Base-by-base conservation (phyloP, 768 basidiomycete genomes). In the Lentinus brumalis region DNA sequence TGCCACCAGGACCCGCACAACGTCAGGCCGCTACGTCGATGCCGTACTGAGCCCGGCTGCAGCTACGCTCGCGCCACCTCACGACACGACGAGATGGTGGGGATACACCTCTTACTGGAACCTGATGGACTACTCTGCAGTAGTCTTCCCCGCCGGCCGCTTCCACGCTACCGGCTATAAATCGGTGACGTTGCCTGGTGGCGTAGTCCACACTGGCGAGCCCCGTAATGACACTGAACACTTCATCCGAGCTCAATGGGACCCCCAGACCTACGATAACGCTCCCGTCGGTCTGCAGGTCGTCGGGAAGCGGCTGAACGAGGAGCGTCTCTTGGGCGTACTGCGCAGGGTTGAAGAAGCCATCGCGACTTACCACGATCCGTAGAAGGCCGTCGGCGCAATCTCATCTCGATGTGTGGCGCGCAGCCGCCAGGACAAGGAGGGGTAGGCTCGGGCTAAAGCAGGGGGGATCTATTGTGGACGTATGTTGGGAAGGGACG, bases 71-170 rank as follows among this genome's bases (percentile, higher is more conserved):
- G 81, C 83, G 31, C 76, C 80, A 6, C 81, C 78, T 8, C 82
- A 82, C 55, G 77, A 79, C 61, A 76, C 75, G 4, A 79, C 77
- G 12, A 71, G 76, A n/a, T 82, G 79, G 77, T 80, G 81, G 79
- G 74, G 76, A 7, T 83, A 83, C 66, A 79, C 78, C 6, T 78
- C 79, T 2, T 78, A 84, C 63, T 83, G 82, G 81, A 84, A 84
- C 66, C 64, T 84, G 55, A 64, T 78, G 62, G 83, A 84, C 68
- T 80, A 79, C 55, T 76, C 82, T 10, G 76, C 76, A 18, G 77
- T 76, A 18, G 79, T 77, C 4, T 81, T 84, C 70, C 83, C 83
- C 30, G 77, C 76, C 40, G 79, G 77, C 16, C 73, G 74, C 60
- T 69, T 73, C 65, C 67, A 54, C 41, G 71, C 76, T 42, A 57